A percentile compares a stretch with the other conserved stretches of the same genome.
Evolutionary conservation across 495 filamentous ascomycete species (phyloP).

Genomic region (Elaphomyces granulatus): DNA sequence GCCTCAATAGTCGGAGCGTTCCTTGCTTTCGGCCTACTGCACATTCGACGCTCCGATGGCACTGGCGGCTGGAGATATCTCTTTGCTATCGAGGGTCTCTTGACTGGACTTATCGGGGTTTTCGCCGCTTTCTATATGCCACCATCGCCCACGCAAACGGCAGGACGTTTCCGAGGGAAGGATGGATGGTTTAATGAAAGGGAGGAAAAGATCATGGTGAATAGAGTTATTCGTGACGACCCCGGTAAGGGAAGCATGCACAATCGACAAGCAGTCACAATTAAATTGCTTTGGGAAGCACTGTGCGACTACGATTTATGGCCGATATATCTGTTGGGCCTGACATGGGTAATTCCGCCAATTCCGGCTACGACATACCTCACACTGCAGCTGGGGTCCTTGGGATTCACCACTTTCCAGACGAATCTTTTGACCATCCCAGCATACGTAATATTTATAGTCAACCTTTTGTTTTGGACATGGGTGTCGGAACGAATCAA

Average conservation of each 20-base stretch:
- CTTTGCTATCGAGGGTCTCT: slow-evolving; percentile 39
- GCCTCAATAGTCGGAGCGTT: slow-evolving; percentile 55
- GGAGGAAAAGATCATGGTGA: slow-evolving; percentile 57
- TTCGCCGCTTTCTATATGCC: slow-evolving; percentile 54
- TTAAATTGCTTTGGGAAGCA: slow-evolving; percentile 40
- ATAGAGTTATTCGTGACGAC: slow-evolving; percentile 60
- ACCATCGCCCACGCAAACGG: slow-evolving; percentile 55
- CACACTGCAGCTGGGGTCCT: slow-evolving; percentile 41
- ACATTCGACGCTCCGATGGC: slow-evolving; percentile 44
- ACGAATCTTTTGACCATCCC: slow-evolving; percentile 59
- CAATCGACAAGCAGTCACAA: slow-evolving; percentile 45
- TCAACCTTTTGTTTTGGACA: slow-evolving; percentile 32
- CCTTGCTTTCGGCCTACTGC: slow-evolving; percentile 57
- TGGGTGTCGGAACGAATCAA: slow-evolving; percentile 40
- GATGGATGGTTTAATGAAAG: slow-evolving; percentile 57
- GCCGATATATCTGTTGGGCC: slow-evolving; percentile 51
- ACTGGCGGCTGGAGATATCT: slow-evolving; percentile 60
- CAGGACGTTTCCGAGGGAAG: slow-evolving; percentile 51
- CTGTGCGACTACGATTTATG: slow-evolving; percentile 58
- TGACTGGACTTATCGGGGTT: slow-evolving; percentile 50
- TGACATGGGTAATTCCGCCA: slow-evolving; percentile 41
- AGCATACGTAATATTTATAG: slow-evolving; percentile 34
- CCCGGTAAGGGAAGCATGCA: slow-evolving; percentile 51
- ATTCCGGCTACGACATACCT: slow-evolving; percentile 42
- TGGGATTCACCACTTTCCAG: slow-evolving; percentile 52